Evolutionary conservation across 2,329 filamentous ascomycete genomes (phyloP).

Genomic region (Clarireedia monteithiana): DNA sequence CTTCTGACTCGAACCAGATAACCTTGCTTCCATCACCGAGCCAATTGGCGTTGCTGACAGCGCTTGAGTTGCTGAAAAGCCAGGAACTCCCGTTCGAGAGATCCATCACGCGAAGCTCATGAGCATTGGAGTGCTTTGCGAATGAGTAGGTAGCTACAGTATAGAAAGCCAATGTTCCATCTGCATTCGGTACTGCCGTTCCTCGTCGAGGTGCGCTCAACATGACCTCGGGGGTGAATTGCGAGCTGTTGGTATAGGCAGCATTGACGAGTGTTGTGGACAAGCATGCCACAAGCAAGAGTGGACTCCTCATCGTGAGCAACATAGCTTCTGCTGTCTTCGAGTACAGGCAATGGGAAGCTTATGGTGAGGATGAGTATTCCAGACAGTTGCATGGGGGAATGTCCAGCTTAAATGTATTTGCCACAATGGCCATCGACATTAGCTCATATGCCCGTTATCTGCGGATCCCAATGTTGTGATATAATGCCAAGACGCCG

Average conservation of each 20-base stretch:
- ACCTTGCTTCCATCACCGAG: slow-evolving; percentile 19
- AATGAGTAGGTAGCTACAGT: slow-evolving; percentile 74
- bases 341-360: not conserved
- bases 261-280: slow-evolving; percentile 8
- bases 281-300: not conserved
- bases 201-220: slow-evolving; percentile 67
- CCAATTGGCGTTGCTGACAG: slow-evolving; percentile 20
- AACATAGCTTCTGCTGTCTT: slow-evolving; percentile 2
- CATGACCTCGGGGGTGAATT: slow-evolving; percentile 66
- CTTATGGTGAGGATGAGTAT: not conserved
- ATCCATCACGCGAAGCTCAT: slow-evolving; percentile 50
- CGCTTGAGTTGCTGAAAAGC: slow-evolving; percentile 21
- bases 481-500: slow-evolving; percentile 1
- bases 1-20: slow-evolving; percentile 18
- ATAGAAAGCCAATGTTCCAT: slow-evolving; percentile 57
- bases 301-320: slow-evolving; percentile 6
- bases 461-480: not conserved
- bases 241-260: slow-evolving; percentile 7
- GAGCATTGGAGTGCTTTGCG: slow-evolving; percentile 55
- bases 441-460: not conserved
- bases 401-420: not conserved
- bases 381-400: not conserved
- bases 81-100: slow-evolving; percentile 34
- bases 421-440: not conserved
- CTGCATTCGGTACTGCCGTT: slow-evolving; percentile 58